Evolutionary conservation across 106 monocot species (phyloP).

Genomic region (Cymbidium sinense): DNA sequence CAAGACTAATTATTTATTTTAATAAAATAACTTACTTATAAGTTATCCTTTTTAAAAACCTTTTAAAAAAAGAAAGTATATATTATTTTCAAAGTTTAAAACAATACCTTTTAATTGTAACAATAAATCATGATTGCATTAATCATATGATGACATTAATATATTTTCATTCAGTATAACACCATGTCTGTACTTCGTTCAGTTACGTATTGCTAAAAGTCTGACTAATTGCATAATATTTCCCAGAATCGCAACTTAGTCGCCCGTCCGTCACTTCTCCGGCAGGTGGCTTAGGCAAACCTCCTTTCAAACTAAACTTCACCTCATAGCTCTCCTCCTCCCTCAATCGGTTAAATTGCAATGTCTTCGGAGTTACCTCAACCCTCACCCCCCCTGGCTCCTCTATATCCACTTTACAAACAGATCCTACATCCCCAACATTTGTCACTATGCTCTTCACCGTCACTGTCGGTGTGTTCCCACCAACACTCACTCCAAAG

Average conservation of each 20-base stretch:
- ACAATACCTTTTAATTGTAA: no score
- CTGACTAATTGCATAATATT: constrained; percentile 6
- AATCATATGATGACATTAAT: no score
- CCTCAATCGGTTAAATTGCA: not conserved
- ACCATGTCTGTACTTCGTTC: not conserved
- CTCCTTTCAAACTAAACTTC: not conserved
- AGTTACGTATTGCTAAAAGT: no score
- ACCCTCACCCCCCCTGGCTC: constrained; percentile 7
- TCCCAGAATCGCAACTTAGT: constrained; percentile 15
- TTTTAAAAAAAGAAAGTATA: no score
- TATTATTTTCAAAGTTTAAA: no score
- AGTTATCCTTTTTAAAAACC: no score
- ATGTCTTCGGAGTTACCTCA: not conserved
- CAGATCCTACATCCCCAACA: not conserved
- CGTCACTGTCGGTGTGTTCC: not conserved
- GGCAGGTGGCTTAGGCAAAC: not conserved
- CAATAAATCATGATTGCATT: not conserved
- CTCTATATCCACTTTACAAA: constrained; percentile 3
- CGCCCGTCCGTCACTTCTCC: constrained; percentile 8
- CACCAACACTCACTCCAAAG: not conserved
- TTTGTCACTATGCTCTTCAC: constrained; percentile 7
- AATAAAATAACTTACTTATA: no score
- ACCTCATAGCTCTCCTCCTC: constrained; percentile 2
- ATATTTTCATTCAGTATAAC: no score
- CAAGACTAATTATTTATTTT: no score